Evolutionary conservation across 1,284 basidiomycete genomes (phyloP).

Genomic region (Apiotrichum brassicae): DNA sequence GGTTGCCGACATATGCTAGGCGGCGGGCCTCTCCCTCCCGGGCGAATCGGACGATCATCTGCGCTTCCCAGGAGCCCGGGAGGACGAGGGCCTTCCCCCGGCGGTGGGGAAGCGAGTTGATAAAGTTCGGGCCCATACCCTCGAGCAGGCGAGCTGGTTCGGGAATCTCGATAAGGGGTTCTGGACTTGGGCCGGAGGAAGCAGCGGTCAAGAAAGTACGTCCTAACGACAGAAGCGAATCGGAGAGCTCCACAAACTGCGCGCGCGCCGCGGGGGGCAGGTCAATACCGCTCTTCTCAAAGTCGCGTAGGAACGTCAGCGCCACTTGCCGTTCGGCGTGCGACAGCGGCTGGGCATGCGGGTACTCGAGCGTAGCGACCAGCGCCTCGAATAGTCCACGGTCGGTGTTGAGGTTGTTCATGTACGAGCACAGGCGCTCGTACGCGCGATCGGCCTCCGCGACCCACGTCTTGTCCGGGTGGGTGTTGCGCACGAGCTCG

Average conservation of each 20-base stretch:
- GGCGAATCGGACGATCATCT: constrained; percentile 84
- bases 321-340: constrained; percentile 62
- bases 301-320: constrained; percentile 89
- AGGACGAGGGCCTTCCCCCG: constrained; percentile 58
- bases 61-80: constrained; percentile 78
- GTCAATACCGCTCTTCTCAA: constrained; percentile 94
- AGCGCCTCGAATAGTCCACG: constrained; percentile 73
- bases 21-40: constrained; percentile 72
- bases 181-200: constrained; percentile 24
- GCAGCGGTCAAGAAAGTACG: constrained; percentile 72
- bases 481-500: constrained; percentile 86
- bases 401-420: constrained; percentile 96
- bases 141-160: constrained; percentile 35
- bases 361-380: constrained; percentile 40
- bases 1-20: constrained; percentile 68
- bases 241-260: constrained; percentile 83
- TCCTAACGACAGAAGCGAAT: constrained; percentile 82
- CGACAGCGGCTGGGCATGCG: constrained; percentile 33
- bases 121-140: constrained; percentile 41
- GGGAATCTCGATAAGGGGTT: constrained; percentile 37
- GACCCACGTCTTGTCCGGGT: constrained; percentile 80
- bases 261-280: constrained; percentile 69
- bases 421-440: constrained; percentile 87
- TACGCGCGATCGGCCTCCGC: constrained; percentile 79
- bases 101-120: constrained; percentile 55